Percentiles rank a stretch among this genome's conserved stretches.
These are phyloP conservation scores for Laguncularia racemosa DNA, from an alignment of 345 rosid species.

Conservation along the genomic window DNA sequence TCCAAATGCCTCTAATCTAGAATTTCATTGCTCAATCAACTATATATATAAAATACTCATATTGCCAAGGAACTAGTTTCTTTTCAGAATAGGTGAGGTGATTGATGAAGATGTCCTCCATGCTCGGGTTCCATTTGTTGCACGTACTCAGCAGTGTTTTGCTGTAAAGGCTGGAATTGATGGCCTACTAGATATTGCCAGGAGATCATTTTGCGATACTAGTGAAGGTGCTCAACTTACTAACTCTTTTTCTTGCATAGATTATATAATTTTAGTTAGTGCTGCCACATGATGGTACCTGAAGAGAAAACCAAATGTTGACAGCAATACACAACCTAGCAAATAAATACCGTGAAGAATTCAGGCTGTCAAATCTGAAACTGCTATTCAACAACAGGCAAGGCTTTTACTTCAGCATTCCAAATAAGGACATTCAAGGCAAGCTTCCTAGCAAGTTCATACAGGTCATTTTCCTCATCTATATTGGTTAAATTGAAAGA, in stretches of 20 bases:
- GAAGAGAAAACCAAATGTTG: slow-evolving; percentile 2
- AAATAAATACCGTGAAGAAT: slow-evolving; percentile 81
- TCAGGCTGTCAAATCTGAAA: slow-evolving; percentile 79
- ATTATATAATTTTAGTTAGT: neutral
- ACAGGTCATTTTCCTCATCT: slow-evolving; percentile 44
- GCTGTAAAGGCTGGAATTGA: slow-evolving; percentile 95
- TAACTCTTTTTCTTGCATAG: neutral
- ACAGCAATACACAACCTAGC: slow-evolving; percentile 91
- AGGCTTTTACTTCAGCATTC: slow-evolving; percentile 96
- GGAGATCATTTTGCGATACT: slow-evolving; percentile 92
- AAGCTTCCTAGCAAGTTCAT: slow-evolving; percentile 88
- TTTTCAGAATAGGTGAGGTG: slow-evolving; percentile 44
- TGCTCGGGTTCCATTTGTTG: slow-evolving; percentile 89
- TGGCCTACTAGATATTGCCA: slow-evolving; percentile 85
- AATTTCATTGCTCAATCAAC: too few species aligned
- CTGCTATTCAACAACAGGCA: slow-evolving; percentile 93
- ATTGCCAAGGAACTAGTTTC: neutral
- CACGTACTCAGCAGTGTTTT: slow-evolving; percentile 98
- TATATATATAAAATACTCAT: too few species aligned
- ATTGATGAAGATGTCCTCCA: slow-evolving; percentile 96
- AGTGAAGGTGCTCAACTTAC: slow-evolving; percentile 66
- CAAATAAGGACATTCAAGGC: slow-evolving; percentile 78
- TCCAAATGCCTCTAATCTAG: too few species aligned
- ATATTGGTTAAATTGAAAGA: slow-evolving; percentile 4
- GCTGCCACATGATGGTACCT: neutral